These are phyloP conservation scores for Annulohypoxylon truncatum DNA, from an alignment of 2,329 filamentous ascomycete genomes.

Conservation along the genomic window DNA sequence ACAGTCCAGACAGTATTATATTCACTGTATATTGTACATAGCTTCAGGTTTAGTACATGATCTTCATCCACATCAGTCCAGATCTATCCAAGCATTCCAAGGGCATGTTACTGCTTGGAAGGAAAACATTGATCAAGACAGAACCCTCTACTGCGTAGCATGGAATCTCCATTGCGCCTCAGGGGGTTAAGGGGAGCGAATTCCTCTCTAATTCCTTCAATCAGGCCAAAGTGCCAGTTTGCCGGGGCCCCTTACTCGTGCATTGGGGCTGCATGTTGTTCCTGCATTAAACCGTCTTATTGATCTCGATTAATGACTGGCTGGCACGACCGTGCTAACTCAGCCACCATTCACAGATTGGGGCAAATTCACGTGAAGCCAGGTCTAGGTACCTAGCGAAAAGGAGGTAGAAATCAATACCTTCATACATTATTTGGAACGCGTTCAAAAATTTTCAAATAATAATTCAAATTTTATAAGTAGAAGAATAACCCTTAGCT, in stretches of 20 bases:
- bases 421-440: background rate
- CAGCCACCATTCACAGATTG: slow-evolving; percentile 4
- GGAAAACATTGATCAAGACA: background rate
- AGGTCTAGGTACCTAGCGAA: background rate
- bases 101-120: background rate
- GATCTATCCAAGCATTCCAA: slow-evolving; percentile 10
- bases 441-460: background rate
- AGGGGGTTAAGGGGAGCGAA: background rate
- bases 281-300: slow-evolving; percentile 35
- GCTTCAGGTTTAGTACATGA: slow-evolving; percentile 19
- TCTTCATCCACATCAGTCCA: slow-evolving; percentile 17
- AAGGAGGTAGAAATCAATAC: background rate
- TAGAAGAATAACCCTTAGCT: too few species aligned
- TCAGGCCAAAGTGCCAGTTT: slow-evolving; percentile 1
- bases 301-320: slow-evolving; percentile 17
- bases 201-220: background rate
- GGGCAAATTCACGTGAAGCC: background rate
- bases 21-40: slow-evolving; percentile 14
- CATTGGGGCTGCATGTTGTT: slow-evolving; percentile 32
- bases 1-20: slow-evolving; percentile 20
- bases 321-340: slow-evolving; percentile 20
- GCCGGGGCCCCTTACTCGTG: slow-evolving; percentile 35
- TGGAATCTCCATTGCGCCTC: background rate
- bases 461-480: background rate
- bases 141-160: too few species aligned